Base-by-base conservation (phyloP, 2,329 filamentous ascomycete species). In the Penicillium sp. region DNA sequence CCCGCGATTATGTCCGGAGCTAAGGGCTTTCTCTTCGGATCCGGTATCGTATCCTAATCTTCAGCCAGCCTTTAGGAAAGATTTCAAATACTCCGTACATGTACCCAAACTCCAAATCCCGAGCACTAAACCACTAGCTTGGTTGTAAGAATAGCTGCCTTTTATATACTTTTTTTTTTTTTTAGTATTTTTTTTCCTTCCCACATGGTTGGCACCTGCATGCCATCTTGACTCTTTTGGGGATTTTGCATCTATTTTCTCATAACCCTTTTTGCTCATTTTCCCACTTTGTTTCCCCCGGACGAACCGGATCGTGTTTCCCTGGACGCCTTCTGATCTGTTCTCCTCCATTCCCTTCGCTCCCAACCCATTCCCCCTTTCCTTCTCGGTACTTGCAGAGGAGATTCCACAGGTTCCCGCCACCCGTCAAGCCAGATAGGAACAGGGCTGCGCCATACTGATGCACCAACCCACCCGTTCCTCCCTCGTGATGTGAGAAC, bases 141-240 rank as follows among this genome's bases (percentile, higher is more conserved):
- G 35, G n/a, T 9, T 9, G 35, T 39, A 19, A 39, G 35, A 39
- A 19, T 39, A 31, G 29, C 29, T 27, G 4, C 8, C 19, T 49
- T 49, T 33, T 37, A 37, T 49, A 19, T 49, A 49, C 10, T 31
- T 37, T 22, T 37, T 8, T 9, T 14, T 37, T 24, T 45, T 26
- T 2, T 16, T 6, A 2, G 16, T 10, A 2, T 29, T 1, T 14
- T 48, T 11, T 48, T 45, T 26, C 5, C 27, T 52, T 57, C 60
- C 68, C 68, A 70, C 68, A 71, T 71, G 68, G 68, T 71, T 71
- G 68, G 68, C 68, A 71, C 56, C 64, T 70, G 65, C 64, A 65
- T 62, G 57, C 63, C 62, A 65, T 67, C 43, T 39, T 27, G 35
- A 46, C 31, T 13, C 11, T 49, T 50, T 56, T 55, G 24, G 24